A percentile compares a stretch with the other conserved stretches of the same genome.
Conservation (phyloP, 1,139 yeast genomes). For the Candida glucosophila region DNA sequence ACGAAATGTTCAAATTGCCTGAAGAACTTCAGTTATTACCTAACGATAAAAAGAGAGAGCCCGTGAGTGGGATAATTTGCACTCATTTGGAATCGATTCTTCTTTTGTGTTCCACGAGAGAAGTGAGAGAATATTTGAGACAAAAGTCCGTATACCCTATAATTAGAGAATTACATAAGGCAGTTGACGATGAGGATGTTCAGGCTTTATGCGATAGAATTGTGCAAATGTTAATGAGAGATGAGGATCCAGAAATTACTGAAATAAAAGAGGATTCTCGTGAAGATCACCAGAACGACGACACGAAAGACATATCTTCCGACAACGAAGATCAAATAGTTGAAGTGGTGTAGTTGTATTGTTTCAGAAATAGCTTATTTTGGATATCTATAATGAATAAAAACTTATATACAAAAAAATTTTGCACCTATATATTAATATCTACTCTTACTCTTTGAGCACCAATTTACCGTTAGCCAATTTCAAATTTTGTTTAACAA, state of each 20-base stretch:
- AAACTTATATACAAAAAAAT: conserved; percentile 1
- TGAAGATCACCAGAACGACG: conserved; percentile 23
- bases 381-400: conserved; percentile 1
- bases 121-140: conserved; percentile 68
- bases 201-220: conserved; percentile 63
- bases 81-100: conserved; percentile 72
- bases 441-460: conserved; percentile 31
- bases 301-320: conserved; percentile 21
- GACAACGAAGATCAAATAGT: conserved; percentile 38
- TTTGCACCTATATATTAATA: too few species aligned
- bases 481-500: conserved; percentile 62
- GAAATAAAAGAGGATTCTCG: too few species aligned
- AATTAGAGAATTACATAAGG: conserved; percentile 76
- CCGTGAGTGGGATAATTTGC: conserved; percentile 53
- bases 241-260: conserved; percentile 42
- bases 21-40: conserved; percentile 80
- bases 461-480: conserved; percentile 61
- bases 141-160: conserved; percentile 74
- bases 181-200: conserved; percentile 53
- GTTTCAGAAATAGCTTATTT: conserved; percentile 1
- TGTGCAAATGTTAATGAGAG: conserved; percentile 88
- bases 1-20: conserved; percentile 81
- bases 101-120: conserved; percentile 66
- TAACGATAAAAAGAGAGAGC: conserved; percentile 71
- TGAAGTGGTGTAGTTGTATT: conserved; percentile 32